Conservation (phyloP, 2,329 filamentous ascomycete species). For the Ophiosphaerella narmari region DNA sequence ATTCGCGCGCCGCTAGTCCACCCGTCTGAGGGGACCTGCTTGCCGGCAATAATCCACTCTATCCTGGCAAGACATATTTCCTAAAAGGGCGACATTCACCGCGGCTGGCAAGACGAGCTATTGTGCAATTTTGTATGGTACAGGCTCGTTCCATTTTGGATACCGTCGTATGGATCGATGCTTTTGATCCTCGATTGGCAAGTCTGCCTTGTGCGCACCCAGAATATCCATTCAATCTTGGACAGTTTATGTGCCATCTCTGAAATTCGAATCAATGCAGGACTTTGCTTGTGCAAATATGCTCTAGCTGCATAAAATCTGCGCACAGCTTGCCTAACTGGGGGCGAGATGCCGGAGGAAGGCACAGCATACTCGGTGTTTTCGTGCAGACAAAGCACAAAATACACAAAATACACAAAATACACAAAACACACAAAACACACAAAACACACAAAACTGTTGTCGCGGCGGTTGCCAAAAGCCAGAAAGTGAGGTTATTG, state of each 20-base stretch:
- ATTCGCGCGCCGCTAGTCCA: conserved; percentile 17
- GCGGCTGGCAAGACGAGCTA: not conserved
- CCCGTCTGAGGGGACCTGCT: conserved; percentile 3
- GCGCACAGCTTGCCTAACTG: conserved; percentile 18
- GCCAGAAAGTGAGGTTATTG: not conserved
- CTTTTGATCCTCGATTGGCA: not conserved
- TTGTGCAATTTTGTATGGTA: conserved; percentile 8
- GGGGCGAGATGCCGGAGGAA: conserved; percentile 11
- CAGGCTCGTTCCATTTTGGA: not conserved
- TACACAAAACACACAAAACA: no score
- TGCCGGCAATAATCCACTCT: conserved; percentile 2
- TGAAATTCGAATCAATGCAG: conserved; percentile 11
- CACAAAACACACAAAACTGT: not conserved
- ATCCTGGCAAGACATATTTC: conserved; percentile 2
- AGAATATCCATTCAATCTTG: not conserved
- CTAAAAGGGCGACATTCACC: conserved; percentile 1
- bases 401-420: not conserved
- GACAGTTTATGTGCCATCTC: conserved; percentile 1
- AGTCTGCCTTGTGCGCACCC: not conserved
- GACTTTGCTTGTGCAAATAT: conserved; percentile 2
- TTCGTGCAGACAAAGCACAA: conserved; percentile 7
- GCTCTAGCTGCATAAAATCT: conserved; percentile 12
- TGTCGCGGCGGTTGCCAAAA: not conserved
- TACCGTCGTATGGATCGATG: no score
- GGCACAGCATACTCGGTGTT: conserved; percentile 10